These are phyloP conservation scores for Ascochyta fabae DNA, from an alignment of 2,329 filamentous ascomycete species.

Conservation along the genomic window DNA sequence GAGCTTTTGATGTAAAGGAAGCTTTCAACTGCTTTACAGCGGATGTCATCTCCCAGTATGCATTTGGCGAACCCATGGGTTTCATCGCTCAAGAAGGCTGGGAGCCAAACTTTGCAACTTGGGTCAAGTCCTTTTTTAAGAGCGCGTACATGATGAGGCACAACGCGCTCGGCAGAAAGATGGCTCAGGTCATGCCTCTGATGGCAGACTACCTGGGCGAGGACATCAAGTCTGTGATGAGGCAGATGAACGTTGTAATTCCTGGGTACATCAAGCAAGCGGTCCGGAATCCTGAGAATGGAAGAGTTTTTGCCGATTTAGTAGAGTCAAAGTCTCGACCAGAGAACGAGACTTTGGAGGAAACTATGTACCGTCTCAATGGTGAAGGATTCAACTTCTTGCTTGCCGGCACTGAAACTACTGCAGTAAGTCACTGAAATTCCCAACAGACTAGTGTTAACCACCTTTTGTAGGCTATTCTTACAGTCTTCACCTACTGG, in stretches of 20 bases:
- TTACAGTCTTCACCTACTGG: slow-evolving; percentile 43
- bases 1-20: slow-evolving; percentile 36
- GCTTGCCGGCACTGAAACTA: slow-evolving; percentile 35
- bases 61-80: slow-evolving; percentile 36
- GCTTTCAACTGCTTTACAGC: slow-evolving; percentile 37
- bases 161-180: slow-evolving; percentile 29
- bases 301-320: slow-evolving; percentile 32
- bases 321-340: slow-evolving; percentile 29
- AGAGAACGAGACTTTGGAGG: slow-evolving; percentile 26
- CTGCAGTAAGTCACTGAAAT: slow-evolving; percentile 25
- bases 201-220: slow-evolving; percentile 37
- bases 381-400: slow-evolving; percentile 38
- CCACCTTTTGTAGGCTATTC: slow-evolving; percentile 25
- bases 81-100: slow-evolving; percentile 37
- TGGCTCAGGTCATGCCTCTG: slow-evolving; percentile 34
- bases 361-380: slow-evolving; percentile 25
- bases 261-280: slow-evolving; percentile 33
- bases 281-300: slow-evolving; percentile 32
- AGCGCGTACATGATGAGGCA: slow-evolving; percentile 40
- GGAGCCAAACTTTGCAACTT: slow-evolving; percentile 37
- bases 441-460: neutral
- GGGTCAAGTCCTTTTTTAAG: slow-evolving; percentile 36
- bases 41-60: slow-evolving; percentile 37
- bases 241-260: slow-evolving; percentile 35
- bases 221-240: slow-evolving; percentile 35